Percentiles rank a stretch among this genome's conserved stretches.
Evolutionary conservation across 768 basidiomycete species (phyloP).

Genomic region (Lactarius sp.): DNA sequence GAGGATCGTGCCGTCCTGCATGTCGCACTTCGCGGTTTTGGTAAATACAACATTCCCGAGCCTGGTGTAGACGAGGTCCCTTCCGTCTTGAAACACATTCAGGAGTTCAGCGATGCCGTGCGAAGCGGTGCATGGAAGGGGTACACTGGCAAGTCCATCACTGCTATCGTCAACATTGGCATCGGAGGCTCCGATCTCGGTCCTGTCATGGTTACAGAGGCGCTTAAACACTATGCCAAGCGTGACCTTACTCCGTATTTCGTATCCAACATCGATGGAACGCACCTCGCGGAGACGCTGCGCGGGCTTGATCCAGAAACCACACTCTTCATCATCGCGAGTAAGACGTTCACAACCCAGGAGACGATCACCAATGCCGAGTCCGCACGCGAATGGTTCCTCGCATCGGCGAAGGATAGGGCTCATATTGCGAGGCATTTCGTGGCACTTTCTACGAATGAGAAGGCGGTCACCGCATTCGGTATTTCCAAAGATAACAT

Average conservation of each 20-base stretch:
- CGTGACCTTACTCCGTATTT: constrained; percentile 84
- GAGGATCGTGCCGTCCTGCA: constrained; percentile 97
- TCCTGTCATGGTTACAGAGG: constrained; percentile 99
- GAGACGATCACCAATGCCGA: constrained; percentile 99
- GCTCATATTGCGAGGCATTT: constrained; percentile 97
- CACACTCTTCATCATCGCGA: constrained; percentile 97
- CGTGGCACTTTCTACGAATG: constrained; percentile 96
- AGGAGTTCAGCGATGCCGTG: constrained; percentile 79
- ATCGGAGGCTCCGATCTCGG: constrained; percentile 98
- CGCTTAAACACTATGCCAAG: constrained; percentile 88
- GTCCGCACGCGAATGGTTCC: constrained; percentile 93
- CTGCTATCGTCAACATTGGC: constrained; percentile 95
- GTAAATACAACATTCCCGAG: constrained; percentile 78
- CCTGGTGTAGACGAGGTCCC: constrained; percentile 77
- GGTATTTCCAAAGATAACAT: constrained; percentile 91
- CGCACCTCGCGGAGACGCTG: constrained; percentile 88
- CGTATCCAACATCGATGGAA: constrained; percentile 97
- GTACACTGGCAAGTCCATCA: constrained; percentile 93
- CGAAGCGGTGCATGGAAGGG: constrained; percentile 91
- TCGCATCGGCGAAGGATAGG: constrained; percentile 74
- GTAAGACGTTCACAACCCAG: constrained; percentile 99
- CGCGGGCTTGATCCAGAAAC: constrained; percentile 80
- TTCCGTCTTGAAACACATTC: constrained; percentile 85
- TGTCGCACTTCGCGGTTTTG: constrained; percentile 79
- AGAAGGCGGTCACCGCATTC: constrained; percentile 86